Evolutionary conservation across 1,284 basidiomycete species (phyloP).

Genomic region (Wolfiporia cocos): DNA sequence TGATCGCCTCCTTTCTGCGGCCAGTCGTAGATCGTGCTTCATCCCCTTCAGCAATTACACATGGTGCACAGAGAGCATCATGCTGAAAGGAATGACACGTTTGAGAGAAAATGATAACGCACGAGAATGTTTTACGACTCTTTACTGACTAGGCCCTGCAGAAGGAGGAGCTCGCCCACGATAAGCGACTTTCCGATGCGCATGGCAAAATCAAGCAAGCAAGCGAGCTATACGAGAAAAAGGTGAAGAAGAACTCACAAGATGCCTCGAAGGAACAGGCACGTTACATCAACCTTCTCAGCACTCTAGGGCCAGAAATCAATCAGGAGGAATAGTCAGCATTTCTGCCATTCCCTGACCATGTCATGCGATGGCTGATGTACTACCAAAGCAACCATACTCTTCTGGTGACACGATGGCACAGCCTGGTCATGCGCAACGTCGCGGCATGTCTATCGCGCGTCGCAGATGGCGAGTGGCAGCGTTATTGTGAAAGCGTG

Average conservation of each 20-base stretch:
- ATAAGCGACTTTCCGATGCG: slow-evolving; percentile 61
- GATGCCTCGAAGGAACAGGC: slow-evolving; percentile 70
- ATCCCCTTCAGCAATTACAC: no score
- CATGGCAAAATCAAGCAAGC: slow-evolving; percentile 75
- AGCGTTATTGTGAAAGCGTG: slow-evolving; percentile 62
- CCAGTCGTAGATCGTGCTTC: no score
- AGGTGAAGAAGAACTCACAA: slow-evolving; percentile 63
- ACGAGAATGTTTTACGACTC: neutral
- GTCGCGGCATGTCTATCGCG: slow-evolving; percentile 60
- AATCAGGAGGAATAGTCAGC: slow-evolving; percentile 73
- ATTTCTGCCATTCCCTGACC: neutral
- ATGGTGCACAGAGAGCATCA: no score
- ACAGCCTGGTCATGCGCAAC: slow-evolving; percentile 49
- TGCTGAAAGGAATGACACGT: no score
- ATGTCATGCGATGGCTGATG: neutral
- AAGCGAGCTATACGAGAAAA: slow-evolving; percentile 69
- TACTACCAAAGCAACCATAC: slow-evolving; percentile 52
- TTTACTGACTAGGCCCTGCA: slow-evolving; percentile 21
- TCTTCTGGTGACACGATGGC: slow-evolving; percentile 52
- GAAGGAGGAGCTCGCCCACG: slow-evolving; percentile 77
- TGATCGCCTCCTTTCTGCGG: no score
- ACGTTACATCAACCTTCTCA: slow-evolving; percentile 69
- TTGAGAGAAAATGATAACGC: no score
- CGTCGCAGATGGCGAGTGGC: slow-evolving; percentile 73
- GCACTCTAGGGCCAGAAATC: slow-evolving; percentile 68